Percentiles rank a stretch among this genome's conserved stretches.
Conservation (phyloP, 805 yeast species). For the Suhomyces faveliae region DNA sequence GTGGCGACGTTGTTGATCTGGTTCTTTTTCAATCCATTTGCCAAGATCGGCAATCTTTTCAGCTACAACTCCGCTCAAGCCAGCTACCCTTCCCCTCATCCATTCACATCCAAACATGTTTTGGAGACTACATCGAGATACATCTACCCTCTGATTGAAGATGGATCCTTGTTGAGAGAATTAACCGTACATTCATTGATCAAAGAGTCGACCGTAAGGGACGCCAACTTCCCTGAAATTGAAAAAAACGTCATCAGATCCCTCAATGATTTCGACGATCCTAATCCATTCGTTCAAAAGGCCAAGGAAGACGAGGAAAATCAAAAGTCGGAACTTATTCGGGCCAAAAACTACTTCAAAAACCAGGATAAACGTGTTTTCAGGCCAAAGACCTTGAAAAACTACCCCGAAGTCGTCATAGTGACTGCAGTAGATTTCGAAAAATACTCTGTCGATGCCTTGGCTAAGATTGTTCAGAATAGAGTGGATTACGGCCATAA, state of each 20-base stretch:
- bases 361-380: conserved; percentile 63
- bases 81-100: conserved; percentile 32
- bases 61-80: conserved; percentile 7
- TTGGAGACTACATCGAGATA: conserved; percentile 50
- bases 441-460: conserved; percentile 54
- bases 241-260: conserved; percentile 36
- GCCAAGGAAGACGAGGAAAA: conserved; percentile 48
- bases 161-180: conserved; percentile 60
- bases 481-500: conserved; percentile 84
- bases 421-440: conserved; percentile 82
- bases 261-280: conserved; percentile 45
- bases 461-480: conserved; percentile 75
- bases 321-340: conserved; percentile 39
- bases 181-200: conserved; percentile 54
- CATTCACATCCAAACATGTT: conserved; percentile 28
- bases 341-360: conserved; percentile 57
- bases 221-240: conserved; percentile 40
- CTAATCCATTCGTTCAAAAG: conserved; percentile 31
- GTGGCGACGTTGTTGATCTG: conserved; percentile 17
- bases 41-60: not conserved
- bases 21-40: conserved; percentile 23
- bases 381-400: conserved; percentile 31
- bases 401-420: conserved; percentile 64
- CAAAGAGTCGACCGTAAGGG: conserved; percentile 45
- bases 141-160: conserved; percentile 75